Base-by-base conservation (phyloP, 1,284 basidiomycete genomes). In the Flammula alnicola region DNA sequence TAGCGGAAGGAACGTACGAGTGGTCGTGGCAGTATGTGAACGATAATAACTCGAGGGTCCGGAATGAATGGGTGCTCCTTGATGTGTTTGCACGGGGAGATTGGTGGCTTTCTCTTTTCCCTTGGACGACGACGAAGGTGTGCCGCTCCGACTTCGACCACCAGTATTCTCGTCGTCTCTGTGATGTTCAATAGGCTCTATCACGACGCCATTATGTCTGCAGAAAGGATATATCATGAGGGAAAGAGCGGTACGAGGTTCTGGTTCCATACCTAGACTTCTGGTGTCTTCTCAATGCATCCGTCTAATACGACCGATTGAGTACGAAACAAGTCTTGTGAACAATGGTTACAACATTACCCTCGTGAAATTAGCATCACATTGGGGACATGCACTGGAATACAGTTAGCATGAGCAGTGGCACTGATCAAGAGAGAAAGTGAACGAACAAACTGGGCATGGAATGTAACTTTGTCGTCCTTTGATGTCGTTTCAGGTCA, bases 401-500 rank as follows among this genome's bases (percentile, higher is more conserved):
- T 22, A 10, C 2, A 27, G 47, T 55, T 39, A 58, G 47, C 29
- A 47, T 17, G 23, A 44, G 33, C 20, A 32, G 37, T n/a, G 47
- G 44, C 59, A 47, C 37, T 51, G 40, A 27, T n/a, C 50, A 33
- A 36, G 37, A 27, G 12, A 47, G 43, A 42, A 58, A 27, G 42
- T 25, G 14, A 26, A 79, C 84, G 65, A 63, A 88, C 86, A 84
- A 88, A 61, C 79, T 79, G 25, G 86, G 84, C 64, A 81, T 74
- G 3, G 83, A 82, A 67, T 89, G 86, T 25, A 78, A 65, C 64
- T 86, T 89, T 17, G 87, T 87, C 19, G 86, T 89, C 61, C 84
- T 73, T 64, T 89, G 87, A 65, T 89, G 86, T 58, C 86, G 65
- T 72, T 88, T 89, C 54, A 89, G 69, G 73, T 89, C 86, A 9